These are phyloP conservation scores for Cladorrhinum samala DNA, from an alignment of 495 filamentous ascomycete genomes.

Conservation along the genomic window DNA sequence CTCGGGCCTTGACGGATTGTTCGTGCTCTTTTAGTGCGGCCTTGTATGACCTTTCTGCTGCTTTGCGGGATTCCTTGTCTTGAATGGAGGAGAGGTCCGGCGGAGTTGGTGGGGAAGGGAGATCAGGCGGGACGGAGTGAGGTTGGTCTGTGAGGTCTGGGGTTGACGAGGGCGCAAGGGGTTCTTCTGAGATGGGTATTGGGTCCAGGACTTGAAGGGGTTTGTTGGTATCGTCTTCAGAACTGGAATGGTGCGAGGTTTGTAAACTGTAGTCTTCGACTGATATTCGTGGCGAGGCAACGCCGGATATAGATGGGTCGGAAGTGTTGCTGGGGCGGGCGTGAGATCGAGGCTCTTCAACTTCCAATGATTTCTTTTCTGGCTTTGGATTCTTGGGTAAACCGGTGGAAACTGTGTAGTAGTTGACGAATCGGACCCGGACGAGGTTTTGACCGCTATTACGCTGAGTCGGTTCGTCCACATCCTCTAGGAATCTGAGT, in stretches of 20 bases:
- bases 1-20: slow-evolving; percentile 55
- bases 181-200: slow-evolving; percentile 19
- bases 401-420: slow-evolving; percentile 81
- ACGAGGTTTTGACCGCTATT: slow-evolving; percentile 1
- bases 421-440: slow-evolving; percentile 76
- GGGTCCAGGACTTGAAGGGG: slow-evolving; percentile 27
- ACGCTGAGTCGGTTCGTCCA: slow-evolving; percentile 36
- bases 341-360: not conserved
- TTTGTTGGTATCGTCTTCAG: slow-evolving; percentile 11
- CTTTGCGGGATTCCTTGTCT: slow-evolving; percentile 58
- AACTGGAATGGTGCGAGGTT: not conserved
- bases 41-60: slow-evolving; percentile 57
- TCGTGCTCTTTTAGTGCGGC: slow-evolving; percentile 53
- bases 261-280: slow-evolving; percentile 40
- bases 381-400: slow-evolving; percentile 39
- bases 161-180: too few relatives aligned
- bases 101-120: slow-evolving; percentile 34
- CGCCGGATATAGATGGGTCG: not conserved
- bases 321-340: not conserved
- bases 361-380: not conserved
- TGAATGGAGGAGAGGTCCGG: slow-evolving; percentile 46
- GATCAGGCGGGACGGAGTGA: slow-evolving; percentile 1
- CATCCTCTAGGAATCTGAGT: slow-evolving; percentile 63
- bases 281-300: slow-evolving; percentile 36
- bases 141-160: too few relatives aligned